These are phyloP conservation scores for Aspergillus sp. DNA, from an alignment of 2,329 filamentous ascomycete species.

Conservation along the genomic window DNA sequence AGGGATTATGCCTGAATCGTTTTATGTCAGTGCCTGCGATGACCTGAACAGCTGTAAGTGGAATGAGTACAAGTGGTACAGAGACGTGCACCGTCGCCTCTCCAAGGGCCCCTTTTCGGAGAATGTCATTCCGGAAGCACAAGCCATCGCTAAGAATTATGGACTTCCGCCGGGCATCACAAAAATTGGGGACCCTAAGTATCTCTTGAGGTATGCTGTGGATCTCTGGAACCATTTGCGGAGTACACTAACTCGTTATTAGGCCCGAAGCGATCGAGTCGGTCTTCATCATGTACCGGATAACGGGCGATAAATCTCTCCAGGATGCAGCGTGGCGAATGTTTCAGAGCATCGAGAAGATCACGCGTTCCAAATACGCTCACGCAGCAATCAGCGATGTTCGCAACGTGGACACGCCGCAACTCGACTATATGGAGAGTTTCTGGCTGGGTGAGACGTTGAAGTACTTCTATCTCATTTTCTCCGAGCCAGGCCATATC, in stretches of 20 bases:
- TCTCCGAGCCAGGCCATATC: conserved; percentile 31
- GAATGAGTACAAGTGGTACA: conserved; percentile 40
- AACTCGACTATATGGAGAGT: conserved; percentile 35
- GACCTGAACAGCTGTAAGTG: conserved; percentile 39
- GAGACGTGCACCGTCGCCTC: conserved; percentile 15
- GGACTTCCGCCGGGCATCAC: conserved; percentile 20
- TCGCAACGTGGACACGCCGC: conserved; percentile 16
- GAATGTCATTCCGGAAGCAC: conserved; percentile 11
- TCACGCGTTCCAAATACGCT: conserved; percentile 34
- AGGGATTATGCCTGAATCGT: conserved; percentile 54
- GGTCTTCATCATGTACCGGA: conserved; percentile 52
- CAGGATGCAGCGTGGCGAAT: conserved; percentile 42
- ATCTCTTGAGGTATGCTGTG: conserved; percentile 20
- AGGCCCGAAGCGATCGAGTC: conserved; percentile 51
- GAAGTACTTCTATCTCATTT: conserved; percentile 39
- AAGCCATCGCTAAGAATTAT: conserved; percentile 11
- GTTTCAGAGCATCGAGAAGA: conserved; percentile 39
- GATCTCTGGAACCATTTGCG: not conserved
- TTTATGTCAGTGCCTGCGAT: conserved; percentile 44
- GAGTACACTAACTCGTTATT: conserved; percentile 2
- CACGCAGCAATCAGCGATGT: conserved; percentile 38
- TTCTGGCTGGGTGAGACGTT: conserved; percentile 39
- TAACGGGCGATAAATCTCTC: conserved; percentile 44
- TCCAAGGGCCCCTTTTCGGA: conserved; percentile 9
- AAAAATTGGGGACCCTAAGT: conserved; percentile 17